Evolutionary conservation across 1,284 basidiomycete genomes (phyloP), one percentile per base, ranked within the genome.

Genomic region (Ustilago bromivora): DNA sequence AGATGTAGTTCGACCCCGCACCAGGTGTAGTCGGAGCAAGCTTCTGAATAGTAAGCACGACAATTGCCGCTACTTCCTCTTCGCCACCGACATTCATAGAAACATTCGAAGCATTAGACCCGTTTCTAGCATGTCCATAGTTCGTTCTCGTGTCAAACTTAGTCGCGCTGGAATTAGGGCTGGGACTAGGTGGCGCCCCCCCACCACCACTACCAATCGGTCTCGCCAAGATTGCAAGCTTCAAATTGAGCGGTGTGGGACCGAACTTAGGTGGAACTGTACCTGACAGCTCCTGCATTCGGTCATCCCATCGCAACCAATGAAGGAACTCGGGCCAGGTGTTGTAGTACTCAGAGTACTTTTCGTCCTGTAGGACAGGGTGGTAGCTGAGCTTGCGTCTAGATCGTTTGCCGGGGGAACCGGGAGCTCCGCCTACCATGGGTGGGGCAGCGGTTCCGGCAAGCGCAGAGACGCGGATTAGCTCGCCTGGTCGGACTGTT

Each of bases 281-380:
- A n/a, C 83, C 83, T 5, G 71, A 63, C 2, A 83, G 74, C 65
- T 82, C 82, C 47, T 83, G 80, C 64, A 74, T 75, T 19, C 70
- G 57, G 12, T 60, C 52, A 34, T 85, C 75, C 77, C 83, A 84
- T 17, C 34, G 43, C 19, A 85, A 69, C 83, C 83, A 85, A 53
- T 76, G 61, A 36, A 85, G 72, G 75, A 83, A 85, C 17, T 70
- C 67, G n/a, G 79, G 74, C 76, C 82, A 75, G 36, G 67, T 77
- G 52, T 74, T 68, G 65, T 82, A 79, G 54, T 82, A 72, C 52
- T 84, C 78, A 23, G 76, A 68, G 35, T 75, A 77, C 66, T 77
- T 73, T 40, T 78, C 79, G 46, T 82, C 82, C 38, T 78, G 74
- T 8, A 85, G 62, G 31, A 79, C 69, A 0, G 80, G 80, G 4